Evolutionary conservation across 2,329 filamentous ascomycete genomes (phyloP).

Genomic region (Colletotrichum sp.): DNA sequence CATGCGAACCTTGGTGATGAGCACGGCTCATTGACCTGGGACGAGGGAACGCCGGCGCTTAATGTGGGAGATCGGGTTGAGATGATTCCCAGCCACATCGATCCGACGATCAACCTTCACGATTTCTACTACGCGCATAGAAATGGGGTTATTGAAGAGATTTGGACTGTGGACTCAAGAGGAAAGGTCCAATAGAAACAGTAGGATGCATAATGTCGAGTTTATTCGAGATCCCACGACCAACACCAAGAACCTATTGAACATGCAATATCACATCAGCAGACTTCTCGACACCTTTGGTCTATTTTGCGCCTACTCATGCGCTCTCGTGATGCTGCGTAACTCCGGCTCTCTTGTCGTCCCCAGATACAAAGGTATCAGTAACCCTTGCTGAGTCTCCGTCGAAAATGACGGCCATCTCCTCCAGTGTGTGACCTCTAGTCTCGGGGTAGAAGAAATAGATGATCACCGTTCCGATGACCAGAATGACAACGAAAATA

Average conservation of each 20-base stretch:
- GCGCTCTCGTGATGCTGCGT: background rate
- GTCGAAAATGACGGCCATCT: conserved; percentile 22
- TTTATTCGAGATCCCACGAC: background rate
- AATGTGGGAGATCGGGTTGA: conserved; percentile 51
- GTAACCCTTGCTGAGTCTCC: background rate
- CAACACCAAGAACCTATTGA: background rate
- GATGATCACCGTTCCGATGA: conserved; percentile 29
- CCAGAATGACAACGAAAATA: conserved; percentile 42
- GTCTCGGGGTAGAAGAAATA: conserved; percentile 37
- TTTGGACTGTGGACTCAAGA: conserved; percentile 55
- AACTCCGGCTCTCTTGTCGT: conserved; percentile 18
- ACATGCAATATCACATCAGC: background rate
- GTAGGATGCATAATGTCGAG: background rate
- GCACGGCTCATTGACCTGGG: conserved; percentile 52
- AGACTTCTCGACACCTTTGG: background rate
- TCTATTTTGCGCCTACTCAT: background rate
- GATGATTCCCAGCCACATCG: conserved; percentile 61
- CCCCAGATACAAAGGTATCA: background rate
- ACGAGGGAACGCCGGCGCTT: conserved; percentile 40
- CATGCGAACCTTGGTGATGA: conserved; percentile 54
- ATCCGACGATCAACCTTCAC: conserved; percentile 58
- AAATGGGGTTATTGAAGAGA: conserved; percentile 52
- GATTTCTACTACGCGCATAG: conserved; percentile 56
- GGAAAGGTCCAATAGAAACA: conserved; percentile 52
- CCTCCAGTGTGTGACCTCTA: conserved; percentile 24